These are phyloP conservation scores for Senna tora DNA, from an alignment of 306 rosid species.

Conservation along the genomic window DNA sequence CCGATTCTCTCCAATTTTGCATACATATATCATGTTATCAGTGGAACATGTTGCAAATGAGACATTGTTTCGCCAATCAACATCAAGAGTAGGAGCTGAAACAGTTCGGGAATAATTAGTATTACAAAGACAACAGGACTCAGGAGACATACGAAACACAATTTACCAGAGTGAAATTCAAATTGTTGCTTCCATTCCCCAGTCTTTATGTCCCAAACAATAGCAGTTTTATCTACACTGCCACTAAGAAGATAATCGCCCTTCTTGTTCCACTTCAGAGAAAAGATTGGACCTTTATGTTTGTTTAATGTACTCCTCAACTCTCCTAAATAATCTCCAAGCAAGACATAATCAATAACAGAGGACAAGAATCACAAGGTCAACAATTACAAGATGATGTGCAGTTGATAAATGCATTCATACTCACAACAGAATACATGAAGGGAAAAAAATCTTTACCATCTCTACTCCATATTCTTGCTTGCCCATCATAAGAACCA, in stretches of 20 bases:
- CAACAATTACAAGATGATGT: neutral
- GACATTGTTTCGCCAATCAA: conserved; percentile 66
- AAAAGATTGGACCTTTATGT: conserved; percentile 72
- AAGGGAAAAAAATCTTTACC: conserved; percentile 47
- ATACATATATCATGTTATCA: conserved; percentile 61
- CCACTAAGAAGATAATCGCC: conserved; percentile 83
- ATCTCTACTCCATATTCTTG: conserved; percentile 70
- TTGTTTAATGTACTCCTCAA: conserved; percentile 53
- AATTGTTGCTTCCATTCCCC: conserved; percentile 74
- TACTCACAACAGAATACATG: conserved; percentile 3
- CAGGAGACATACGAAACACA: conserved; percentile 15
- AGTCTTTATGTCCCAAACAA: conserved; percentile 67
- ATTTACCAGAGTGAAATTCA: conserved; percentile 67
- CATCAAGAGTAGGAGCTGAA: conserved; percentile 73
- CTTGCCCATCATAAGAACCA: conserved; percentile 80
- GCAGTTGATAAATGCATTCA: conserved; percentile 19
- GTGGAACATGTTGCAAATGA: conserved; percentile 74
- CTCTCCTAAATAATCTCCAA: conserved; percentile 50
- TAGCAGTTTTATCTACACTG: conserved; percentile 65
- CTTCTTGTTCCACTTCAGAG: conserved; percentile 70
- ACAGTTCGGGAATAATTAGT: conserved; percentile 30
- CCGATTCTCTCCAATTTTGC: conserved; percentile 68
- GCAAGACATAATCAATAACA: conserved; percentile 18
- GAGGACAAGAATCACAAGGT: conserved; percentile 7
- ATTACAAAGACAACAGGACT: conserved; percentile 8